Conservation (phyloP, 1,284 basidiomycete genomes). For the Ganoderma lucidum region DNA sequence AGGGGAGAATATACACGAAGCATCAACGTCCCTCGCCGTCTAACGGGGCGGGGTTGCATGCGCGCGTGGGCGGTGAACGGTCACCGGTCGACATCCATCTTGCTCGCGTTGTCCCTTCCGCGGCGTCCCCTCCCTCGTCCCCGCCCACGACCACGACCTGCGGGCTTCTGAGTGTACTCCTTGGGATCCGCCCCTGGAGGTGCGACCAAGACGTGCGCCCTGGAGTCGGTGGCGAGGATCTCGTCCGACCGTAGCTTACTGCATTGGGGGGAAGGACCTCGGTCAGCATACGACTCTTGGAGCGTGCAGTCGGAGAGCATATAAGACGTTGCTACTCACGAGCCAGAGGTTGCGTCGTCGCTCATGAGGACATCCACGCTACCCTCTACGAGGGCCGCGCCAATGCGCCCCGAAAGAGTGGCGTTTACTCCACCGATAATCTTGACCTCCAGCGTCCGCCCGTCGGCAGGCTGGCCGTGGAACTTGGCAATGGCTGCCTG, state of each 20-base stretch:
- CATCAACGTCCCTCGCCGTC: not conserved
- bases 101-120: slow-evolving; percentile 42
- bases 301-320: not conserved
- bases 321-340: slow-evolving; percentile 56
- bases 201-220: slow-evolving; percentile 72
- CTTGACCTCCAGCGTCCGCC: slow-evolving; percentile 71
- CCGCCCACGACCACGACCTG: slow-evolving; percentile 41
- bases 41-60: not conserved
- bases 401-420: slow-evolving; percentile 60
- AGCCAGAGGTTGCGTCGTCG: slow-evolving; percentile 50
- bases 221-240: slow-evolving; percentile 71
- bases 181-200: slow-evolving; percentile 72
- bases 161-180: slow-evolving; percentile 53
- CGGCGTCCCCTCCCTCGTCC: slow-evolving; percentile 37
- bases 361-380: slow-evolving; percentile 76
- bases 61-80: not conserved
- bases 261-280: slow-evolving; percentile 11
- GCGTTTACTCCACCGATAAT: slow-evolving; percentile 68
- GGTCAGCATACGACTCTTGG: not conserved
- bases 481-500: slow-evolving; percentile 76
- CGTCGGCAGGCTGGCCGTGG: slow-evolving; percentile 84
- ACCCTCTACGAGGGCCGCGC: slow-evolving; percentile 65
- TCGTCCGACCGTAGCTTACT: slow-evolving; percentile 90
- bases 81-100: slow-evolving; percentile 48
- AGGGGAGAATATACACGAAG: not conserved